Evolutionary conservation across 2,329 filamentous ascomycete species (phyloP).

Genomic region (Pestalotiopsis sp.): DNA sequence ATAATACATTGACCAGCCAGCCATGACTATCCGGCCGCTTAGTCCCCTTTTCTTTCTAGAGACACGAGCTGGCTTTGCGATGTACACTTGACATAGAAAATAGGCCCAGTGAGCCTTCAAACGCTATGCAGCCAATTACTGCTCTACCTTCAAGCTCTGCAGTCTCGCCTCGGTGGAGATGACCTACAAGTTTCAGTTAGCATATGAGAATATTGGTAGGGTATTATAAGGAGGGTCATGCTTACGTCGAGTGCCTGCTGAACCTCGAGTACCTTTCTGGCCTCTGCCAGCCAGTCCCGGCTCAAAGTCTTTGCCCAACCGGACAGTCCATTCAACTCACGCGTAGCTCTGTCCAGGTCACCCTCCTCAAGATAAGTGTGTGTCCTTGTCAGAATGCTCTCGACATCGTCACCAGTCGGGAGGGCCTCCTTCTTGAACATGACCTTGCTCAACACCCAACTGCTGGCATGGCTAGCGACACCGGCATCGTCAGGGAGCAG

Average conservation of each 20-base stretch:
- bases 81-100: constrained; percentile 13
- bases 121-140: constrained; percentile 25
- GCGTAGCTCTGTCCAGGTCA: constrained; percentile 84
- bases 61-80: constrained; percentile 4
- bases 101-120: background rate
- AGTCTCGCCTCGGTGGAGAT: constrained; percentile 89
- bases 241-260: constrained; percentile 93
- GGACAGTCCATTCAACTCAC: constrained; percentile 90
- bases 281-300: constrained; percentile 90
- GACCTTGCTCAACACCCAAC: constrained; percentile 86
- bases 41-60: constrained; percentile 11
- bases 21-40: background rate
- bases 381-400: constrained; percentile 87
- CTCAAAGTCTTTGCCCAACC: constrained; percentile 97
- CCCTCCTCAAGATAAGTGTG: constrained; percentile 93
- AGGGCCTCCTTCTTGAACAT: constrained; percentile 94
- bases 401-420: constrained; percentile 84
- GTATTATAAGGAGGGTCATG: background rate
- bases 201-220: background rate
- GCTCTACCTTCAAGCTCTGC: constrained; percentile 85
- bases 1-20: constrained; percentile 11
- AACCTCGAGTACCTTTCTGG: constrained; percentile 90
- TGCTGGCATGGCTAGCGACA: constrained; percentile 90
- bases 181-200: constrained; percentile 56
- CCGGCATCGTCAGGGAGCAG: constrained; percentile 92